Percentiles rank a stretch among this genome's conserved stretches.
Conservation (phyloP, 441 rosid species). For the Populus hybrid region DNA sequence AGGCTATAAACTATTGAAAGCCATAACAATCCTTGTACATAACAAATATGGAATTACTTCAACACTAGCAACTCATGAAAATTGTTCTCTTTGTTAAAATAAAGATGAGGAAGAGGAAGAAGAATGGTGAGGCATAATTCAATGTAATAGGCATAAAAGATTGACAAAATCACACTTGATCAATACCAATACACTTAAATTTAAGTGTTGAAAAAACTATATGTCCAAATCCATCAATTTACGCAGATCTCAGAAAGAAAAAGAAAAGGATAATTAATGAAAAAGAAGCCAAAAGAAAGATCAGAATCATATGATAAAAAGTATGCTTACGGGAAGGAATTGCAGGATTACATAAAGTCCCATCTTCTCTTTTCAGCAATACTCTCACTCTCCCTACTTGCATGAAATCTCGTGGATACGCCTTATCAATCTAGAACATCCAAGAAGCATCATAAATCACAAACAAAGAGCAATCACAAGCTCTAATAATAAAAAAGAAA, state of each 20-base stretch:
- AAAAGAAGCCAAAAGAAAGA: background rate
- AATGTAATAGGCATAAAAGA: background rate
- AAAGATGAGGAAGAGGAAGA: background rate
- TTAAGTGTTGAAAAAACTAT: background rate
- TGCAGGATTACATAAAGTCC: conserved; percentile 72
- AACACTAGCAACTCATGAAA: background rate
- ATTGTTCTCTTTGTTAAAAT: background rate
- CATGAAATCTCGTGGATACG: conserved; percentile 93
- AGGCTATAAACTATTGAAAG: background rate
- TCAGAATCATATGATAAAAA: too few relatives aligned
- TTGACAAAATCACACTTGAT: too few relatives aligned
- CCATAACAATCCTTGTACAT: background rate
- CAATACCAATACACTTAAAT: background rate
- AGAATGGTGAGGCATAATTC: background rate
- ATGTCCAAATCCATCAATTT: background rate
- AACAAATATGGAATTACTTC: background rate
- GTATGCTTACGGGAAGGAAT: conserved; percentile 63
- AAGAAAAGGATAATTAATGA: background rate
- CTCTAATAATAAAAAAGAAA: background rate
- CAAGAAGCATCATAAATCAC: background rate
- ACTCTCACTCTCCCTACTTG: conserved; percentile 96
- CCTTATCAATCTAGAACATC: conserved; percentile 66
- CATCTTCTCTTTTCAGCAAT: conserved; percentile 77
- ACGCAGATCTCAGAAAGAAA: background rate
- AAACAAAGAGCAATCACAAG: background rate